These are phyloP conservation scores for Zalerion maritima DNA, from an alignment of 495 filamentous ascomycete species.

Conservation along the genomic window DNA sequence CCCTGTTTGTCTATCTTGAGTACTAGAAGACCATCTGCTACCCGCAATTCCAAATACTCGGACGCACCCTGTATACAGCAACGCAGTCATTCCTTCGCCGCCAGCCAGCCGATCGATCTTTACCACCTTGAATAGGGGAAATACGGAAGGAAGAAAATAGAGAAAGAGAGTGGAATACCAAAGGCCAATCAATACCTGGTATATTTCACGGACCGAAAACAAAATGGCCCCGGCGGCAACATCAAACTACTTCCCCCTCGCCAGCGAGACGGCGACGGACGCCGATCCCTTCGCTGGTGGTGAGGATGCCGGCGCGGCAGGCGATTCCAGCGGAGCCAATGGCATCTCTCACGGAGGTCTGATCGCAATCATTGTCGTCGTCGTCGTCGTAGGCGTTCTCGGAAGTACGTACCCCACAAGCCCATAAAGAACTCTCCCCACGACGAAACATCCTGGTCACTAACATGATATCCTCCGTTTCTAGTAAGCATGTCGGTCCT, in stretches of 20 bases:
- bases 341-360: constrained; percentile 42
- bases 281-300: constrained; percentile 18
- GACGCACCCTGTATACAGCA: too few relatives aligned
- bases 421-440: not conserved
- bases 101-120: too few relatives aligned
- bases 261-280: constrained; percentile 20
- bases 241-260: constrained; percentile 17
- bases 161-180: too few relatives aligned
- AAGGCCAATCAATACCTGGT: too few relatives aligned
- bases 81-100: too few relatives aligned
- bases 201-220: too few relatives aligned
- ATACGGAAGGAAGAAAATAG: too few relatives aligned
- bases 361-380: constrained; percentile 47
- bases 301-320: constrained; percentile 39
- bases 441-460: not conserved
- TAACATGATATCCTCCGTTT: constrained; percentile 7
- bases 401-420: constrained; percentile 32
- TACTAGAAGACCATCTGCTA: too few relatives aligned
- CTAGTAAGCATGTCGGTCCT: constrained; percentile 32
- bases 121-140: too few relatives aligned
- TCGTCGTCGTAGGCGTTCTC: constrained; percentile 38
- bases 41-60: too few relatives aligned
- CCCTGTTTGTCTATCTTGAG: too few relatives aligned
- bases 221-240: too few relatives aligned
- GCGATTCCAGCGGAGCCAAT: constrained; percentile 31